Evolutionary conservation across 1,284 basidiomycete genomes (phyloP).

Genomic region (Exobasidium rhododendri): DNA sequence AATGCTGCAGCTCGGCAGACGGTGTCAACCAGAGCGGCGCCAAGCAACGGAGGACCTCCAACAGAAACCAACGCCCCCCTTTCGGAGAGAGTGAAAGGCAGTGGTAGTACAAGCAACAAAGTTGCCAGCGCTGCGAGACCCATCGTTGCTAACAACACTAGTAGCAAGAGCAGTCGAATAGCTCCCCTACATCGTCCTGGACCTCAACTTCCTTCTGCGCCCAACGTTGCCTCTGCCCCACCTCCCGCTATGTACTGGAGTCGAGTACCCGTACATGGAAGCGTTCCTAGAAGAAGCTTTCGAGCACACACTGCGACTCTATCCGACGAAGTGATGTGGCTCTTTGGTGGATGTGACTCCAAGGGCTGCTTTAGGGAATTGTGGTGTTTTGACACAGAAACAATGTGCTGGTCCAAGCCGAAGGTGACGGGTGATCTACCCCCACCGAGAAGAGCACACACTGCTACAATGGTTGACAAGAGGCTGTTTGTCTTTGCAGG

Average conservation of each 20-base stretch:
- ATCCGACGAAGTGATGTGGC: conserved; percentile 75
- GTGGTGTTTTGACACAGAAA: conserved; percentile 83
- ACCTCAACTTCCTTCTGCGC: conserved; percentile 37
- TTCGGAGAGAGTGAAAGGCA: too few relatives aligned
- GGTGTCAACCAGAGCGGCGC: background rate
- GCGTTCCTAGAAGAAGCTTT: conserved; percentile 69
- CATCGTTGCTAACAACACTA: too few relatives aligned
- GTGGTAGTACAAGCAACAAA: too few relatives aligned
- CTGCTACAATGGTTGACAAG: conserved; percentile 74
- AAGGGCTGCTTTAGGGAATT: conserved; percentile 72
- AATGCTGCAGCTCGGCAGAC: background rate
- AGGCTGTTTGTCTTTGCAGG: conserved; percentile 80
- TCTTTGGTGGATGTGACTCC: conserved; percentile 85
- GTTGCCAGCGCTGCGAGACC: too few relatives aligned
- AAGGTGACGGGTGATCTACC: conserved; percentile 71
- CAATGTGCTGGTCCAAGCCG: conserved; percentile 80
- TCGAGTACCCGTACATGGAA: conserved; percentile 73
- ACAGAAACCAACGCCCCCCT: too few relatives aligned
- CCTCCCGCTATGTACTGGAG: conserved; percentile 76
- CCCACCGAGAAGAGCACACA: conserved; percentile 80
- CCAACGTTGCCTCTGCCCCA: conserved; percentile 28
- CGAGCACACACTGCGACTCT: conserved; percentile 80
- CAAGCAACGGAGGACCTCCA: too few relatives aligned
- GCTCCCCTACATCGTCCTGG: background rate
- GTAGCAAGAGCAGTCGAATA: background rate